Conservation (phyloP, 1,284 basidiomycete species). For the Inonotus obliquus region DNA sequence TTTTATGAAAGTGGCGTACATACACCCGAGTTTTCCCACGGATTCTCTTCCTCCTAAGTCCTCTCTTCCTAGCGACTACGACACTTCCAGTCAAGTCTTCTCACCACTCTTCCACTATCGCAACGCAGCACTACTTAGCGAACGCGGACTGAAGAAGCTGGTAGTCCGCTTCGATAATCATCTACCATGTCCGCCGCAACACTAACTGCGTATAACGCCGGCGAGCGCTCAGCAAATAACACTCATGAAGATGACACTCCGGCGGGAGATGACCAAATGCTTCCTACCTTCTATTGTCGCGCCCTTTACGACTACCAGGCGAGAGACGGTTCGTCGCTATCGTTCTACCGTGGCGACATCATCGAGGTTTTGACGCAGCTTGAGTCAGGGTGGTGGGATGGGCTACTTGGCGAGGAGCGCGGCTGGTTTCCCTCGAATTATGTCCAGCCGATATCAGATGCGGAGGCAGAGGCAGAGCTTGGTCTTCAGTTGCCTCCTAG, state of each 20-base stretch:
- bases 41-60: not conserved
- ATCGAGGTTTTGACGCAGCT: slow-evolving; percentile 93
- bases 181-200: slow-evolving; percentile 22
- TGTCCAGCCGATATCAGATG: slow-evolving; percentile 74
- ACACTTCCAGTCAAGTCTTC: not conserved
- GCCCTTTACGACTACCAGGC: slow-evolving; percentile 92
- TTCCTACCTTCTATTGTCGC: slow-evolving; percentile 79
- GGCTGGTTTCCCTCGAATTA: slow-evolving; percentile 99
- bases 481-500: slow-evolving; percentile 30
- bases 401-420: slow-evolving; percentile 80
- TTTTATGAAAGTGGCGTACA: not conserved
- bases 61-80: not conserved
- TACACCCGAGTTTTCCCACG: slow-evolving; percentile 6
- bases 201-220: slow-evolving; percentile 23
- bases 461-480: slow-evolving; percentile 70
- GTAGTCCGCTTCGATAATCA: not conserved
- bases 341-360: slow-evolving; percentile 82
- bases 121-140: not conserved
- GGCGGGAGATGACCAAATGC: slow-evolving; percentile 50
- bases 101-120: not conserved
- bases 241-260: slow-evolving; percentile 18
- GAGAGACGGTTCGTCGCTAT: slow-evolving; percentile 84
- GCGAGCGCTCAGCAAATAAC: slow-evolving; percentile 22
- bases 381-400: slow-evolving; percentile 98
- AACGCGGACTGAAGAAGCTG: not conserved